Percentiles rank a stretch among this genome's conserved stretches.
These are phyloP conservation scores for Hydrangea macrophylla DNA, from an alignment of 148 eudicot species.

Conservation along the genomic window DNA sequence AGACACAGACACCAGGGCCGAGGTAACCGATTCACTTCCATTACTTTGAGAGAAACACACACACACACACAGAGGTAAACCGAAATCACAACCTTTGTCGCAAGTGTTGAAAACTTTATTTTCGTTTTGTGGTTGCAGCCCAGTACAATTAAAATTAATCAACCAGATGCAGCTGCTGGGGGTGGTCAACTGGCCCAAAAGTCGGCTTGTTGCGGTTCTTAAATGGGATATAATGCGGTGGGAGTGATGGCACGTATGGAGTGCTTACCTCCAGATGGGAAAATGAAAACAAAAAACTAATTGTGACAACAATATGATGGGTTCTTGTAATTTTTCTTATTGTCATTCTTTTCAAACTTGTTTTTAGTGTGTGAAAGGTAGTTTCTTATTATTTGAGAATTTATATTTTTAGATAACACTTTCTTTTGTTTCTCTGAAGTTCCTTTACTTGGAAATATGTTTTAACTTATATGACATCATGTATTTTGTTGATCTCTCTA, in stretches of 20 bases:
- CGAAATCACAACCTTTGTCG: background rate
- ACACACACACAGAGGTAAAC: background rate
- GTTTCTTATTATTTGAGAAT: slow-evolving; percentile 26
- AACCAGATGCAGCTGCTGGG: slow-evolving; percentile 45
- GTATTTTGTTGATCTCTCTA: background rate
- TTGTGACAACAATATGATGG: slow-evolving; percentile 27
- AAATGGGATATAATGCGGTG: slow-evolving; percentile 1
- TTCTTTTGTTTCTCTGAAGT: background rate
- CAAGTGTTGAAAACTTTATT: slow-evolving; percentile 5
- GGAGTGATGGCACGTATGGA: background rate
- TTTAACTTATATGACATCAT: background rate
- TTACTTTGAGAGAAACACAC: background rate
- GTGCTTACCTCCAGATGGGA: slow-evolving; percentile 8
- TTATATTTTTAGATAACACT: background rate
- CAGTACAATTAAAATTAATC: slow-evolving; percentile 54
- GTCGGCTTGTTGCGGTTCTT: slow-evolving; percentile 80
- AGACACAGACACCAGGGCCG: slow-evolving; percentile 70
- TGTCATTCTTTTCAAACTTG: slow-evolving; percentile 40
- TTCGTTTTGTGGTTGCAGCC: slow-evolving; percentile 37
- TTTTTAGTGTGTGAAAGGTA: slow-evolving; percentile 49
- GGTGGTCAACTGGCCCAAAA: slow-evolving; percentile 49
- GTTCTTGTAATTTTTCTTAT: slow-evolving; percentile 44
- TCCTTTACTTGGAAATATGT: slow-evolving; percentile 8
- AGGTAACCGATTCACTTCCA: slow-evolving; percentile 40
- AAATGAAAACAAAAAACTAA: slow-evolving; percentile 7